Conservation (phyloP, 805 yeast genomes). For the Wickerhamiella australiensis region DNA sequence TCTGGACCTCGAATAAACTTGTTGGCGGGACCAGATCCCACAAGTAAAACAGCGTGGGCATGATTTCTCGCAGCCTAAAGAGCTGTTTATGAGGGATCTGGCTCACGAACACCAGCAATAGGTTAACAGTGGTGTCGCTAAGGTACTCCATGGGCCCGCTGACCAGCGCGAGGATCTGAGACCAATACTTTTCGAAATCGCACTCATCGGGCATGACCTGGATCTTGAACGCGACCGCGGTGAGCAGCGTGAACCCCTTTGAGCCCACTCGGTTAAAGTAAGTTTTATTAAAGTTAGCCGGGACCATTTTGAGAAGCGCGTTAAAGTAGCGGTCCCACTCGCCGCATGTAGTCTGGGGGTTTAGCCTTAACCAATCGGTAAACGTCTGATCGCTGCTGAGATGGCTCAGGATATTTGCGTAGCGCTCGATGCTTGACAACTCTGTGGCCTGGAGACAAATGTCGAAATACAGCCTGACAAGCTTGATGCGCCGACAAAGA, state of each 20-base stretch:
- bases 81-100: conserved; percentile 8
- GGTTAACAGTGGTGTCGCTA: background rate
- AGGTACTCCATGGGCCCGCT: conserved; percentile 6
- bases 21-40: conserved; percentile 49
- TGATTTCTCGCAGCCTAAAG: conserved; percentile 40
- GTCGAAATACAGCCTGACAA: conserved; percentile 60
- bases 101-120: conserved; percentile 12
- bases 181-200: conserved; percentile 4
- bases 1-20: conserved; percentile 46
- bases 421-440: conserved; percentile 44
- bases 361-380: conserved; percentile 4
- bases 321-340: conserved; percentile 41
- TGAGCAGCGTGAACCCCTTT: conserved; percentile 11
- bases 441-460: conserved; percentile 66
- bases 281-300: conserved; percentile 18
- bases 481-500: conserved; percentile 41
- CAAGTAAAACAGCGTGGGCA: conserved; percentile 57
- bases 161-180: conserved; percentile 3
- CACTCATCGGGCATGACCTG: conserved; percentile 40
- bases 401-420: conserved; percentile 46
- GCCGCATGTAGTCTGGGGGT: conserved; percentile 34
- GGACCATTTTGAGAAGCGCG: conserved; percentile 24
- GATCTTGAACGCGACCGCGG: conserved; percentile 30
- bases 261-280: conserved; percentile 18
- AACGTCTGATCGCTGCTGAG: conserved; percentile 41